Evolutionary conservation across 495 filamentous ascomycete species (phyloP).

Genomic region (Saxophila tyrrhenica): DNA sequence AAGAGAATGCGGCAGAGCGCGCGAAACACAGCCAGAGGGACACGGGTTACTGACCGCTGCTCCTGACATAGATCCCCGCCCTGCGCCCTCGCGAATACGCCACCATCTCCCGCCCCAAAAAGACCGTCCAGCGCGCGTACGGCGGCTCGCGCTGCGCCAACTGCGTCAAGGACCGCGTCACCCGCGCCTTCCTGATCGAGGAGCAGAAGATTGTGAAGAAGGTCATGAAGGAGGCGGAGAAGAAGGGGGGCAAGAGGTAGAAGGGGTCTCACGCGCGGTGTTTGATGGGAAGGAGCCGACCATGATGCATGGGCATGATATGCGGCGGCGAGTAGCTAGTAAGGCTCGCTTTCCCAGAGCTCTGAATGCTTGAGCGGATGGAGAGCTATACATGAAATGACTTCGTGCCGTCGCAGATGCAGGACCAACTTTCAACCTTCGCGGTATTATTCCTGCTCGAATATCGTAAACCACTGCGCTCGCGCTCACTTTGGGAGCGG

Average conservation of each 20-base stretch:
- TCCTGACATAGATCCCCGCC: constrained; percentile 61
- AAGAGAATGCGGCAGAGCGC: no score
- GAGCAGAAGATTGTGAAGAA: constrained; percentile 99
- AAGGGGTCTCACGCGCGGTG: neutral
- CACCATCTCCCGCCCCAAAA: constrained; percentile 90
- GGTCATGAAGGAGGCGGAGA: constrained; percentile 93
- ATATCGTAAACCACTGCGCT: no score
- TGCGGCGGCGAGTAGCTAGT: neutral
- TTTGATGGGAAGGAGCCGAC: no score
- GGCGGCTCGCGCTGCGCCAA: constrained; percentile 95
- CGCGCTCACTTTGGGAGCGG: no score
- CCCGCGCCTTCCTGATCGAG: constrained; percentile 96
- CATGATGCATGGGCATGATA: neutral
- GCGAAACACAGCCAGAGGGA: no score
- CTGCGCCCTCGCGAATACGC: constrained; percentile 96
- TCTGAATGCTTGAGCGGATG: neutral
- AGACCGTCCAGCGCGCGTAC: constrained; percentile 96
- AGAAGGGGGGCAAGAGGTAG: constrained; percentile 48
- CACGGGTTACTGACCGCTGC: neutral
- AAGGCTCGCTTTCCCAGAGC: neutral
- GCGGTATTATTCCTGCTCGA: no score
- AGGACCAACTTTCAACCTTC: no score
- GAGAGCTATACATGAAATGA: no score
- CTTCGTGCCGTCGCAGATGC: no score
- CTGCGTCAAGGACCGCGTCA: constrained; percentile 95